Base-by-base conservation (phyloP, 2,329 filamentous ascomycete species). In the Apiospora rasikravindrae region DNA sequence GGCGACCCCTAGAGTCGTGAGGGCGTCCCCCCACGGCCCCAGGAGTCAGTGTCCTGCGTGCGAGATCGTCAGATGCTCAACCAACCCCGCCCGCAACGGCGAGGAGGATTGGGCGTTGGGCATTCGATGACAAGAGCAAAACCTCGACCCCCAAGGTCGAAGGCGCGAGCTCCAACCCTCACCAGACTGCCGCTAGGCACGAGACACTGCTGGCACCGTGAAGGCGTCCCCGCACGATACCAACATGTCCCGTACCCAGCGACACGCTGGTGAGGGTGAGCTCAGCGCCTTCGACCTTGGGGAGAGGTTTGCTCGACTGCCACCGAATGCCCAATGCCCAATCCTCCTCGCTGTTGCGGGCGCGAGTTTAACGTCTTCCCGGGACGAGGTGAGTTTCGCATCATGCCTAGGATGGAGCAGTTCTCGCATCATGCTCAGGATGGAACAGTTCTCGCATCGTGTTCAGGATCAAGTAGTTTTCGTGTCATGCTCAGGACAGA, bases 361-460 rank as follows among this genome's bases (percentile, higher is more conserved):
- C 26, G 53, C 51, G 26, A 57, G 51, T 57, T 57, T 57, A 57
- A 29, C 51, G 51, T 57, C 51, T 8, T 57, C 26, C 51, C 26
- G 29, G 26, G 51, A 57, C 29, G 51, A 22, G 51, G 29, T 14
- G 8, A 29, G 29, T 57, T 57, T 57, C 24, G 51, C 51, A 57
- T 57, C 51, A 57, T 57, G 51, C 51, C 51, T 26, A 57, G 13
- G 51, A 57, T 57, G n/a, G n/a, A 16, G 51, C 26, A 57, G 51
- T 57, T 57, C 42, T 19, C 26, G 51, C 14, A 19, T 57, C 51
- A 29, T 57, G 51, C 51, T 29, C 51, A 19, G 51, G 44, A 47
- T 47, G 16, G 16, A 47, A 22, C 16, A 47, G 44, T 47, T 47
- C 44, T 47, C 44, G 44, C 44, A 47, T 47, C 44, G 22, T 47